Evolutionary conservation across 306 rosid species (phyloP).

Genomic region (Prunus fruticosa): DNA sequence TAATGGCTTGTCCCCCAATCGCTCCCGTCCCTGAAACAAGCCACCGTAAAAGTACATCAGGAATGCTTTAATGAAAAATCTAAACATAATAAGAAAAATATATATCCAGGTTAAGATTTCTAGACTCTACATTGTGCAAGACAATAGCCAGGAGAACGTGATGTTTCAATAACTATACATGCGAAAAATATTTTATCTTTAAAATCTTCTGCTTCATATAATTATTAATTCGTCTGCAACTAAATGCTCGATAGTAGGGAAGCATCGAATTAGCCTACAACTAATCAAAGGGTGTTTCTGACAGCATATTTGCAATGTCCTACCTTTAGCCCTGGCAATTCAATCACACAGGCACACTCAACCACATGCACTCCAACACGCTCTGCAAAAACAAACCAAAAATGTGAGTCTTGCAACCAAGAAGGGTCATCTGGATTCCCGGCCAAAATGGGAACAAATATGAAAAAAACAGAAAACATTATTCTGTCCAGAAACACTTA

Average conservation of each 20-base stretch:
- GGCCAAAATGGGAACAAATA: neutral
- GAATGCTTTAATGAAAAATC: neutral
- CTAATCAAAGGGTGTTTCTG: neutral
- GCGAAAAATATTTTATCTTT: neutral
- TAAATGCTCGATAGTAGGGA: too few relatives aligned
- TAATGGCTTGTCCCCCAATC: slow-evolving; percentile 60
- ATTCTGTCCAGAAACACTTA: neutral
- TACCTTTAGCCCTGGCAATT: slow-evolving; percentile 86
- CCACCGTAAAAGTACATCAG: slow-evolving; percentile 12
- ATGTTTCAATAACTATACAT: neutral
- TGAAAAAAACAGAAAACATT: neutral
- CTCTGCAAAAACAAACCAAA: slow-evolving; percentile 45
- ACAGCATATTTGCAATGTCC: neutral
- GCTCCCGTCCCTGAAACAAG: slow-evolving; percentile 75
- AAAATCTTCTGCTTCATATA: neutral
- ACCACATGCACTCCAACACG: slow-evolving; percentile 79
- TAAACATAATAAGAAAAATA: neutral
- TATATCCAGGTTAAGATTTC: neutral
- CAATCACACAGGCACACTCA: slow-evolving; percentile 95
- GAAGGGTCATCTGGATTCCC: neutral
- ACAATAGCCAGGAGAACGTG: neutral
- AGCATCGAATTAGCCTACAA: neutral
- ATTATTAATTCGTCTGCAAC: neutral
- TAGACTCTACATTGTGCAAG: neutral
- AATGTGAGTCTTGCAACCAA: slow-evolving; percentile 4